Base-by-base conservation (phyloP, 2,329 filamentous ascomycete genomes). In the Alternaria tenuissima region DNA sequence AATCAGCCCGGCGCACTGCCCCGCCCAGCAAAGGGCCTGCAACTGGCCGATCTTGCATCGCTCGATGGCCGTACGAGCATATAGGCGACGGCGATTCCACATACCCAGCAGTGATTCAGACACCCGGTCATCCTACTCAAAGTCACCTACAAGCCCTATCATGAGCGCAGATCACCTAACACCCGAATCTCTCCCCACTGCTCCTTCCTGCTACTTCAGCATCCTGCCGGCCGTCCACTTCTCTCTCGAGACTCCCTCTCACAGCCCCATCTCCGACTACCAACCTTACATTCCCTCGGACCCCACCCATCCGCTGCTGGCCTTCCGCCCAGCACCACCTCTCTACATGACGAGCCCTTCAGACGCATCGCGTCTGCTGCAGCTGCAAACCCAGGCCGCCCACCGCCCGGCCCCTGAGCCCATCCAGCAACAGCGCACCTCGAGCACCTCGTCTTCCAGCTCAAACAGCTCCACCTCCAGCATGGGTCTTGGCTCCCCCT, bases 381-480 rank as follows among this genome's bases (percentile, higher is more conserved):
- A 80, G 65, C 67, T 80, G 11, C 78, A 80, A 58, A 79, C 78
- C 14, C 49, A 68, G 12, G 78, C 78, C 46, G 75, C 77, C 42
- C 69, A 80, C 56, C 71, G 74, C 14, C 73, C 75, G 11, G 56
- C 64, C 32, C 61, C 74, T 7, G 66, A 74, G 48, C 72, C 73
- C 36, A 49, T 74, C 28, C 73, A 76, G 41, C 57, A 66, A 44
- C 54, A 65, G n/a, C 58, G 53, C 28, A 55, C 57, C 28, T 64
- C 61, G 9, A 56, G 62, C 24, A 52, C 48, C n/a, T 58, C 62
- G 2, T 59, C 57, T 2, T 57, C 46, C 55, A 63, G 64, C 51
- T 66, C 61, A 49, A 59, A 5, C 44, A 62, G 65, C 5, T 57
- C 54, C 28, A 57, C 57, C 14, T 69, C 66, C 4, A 63, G 64